Base-by-base conservation (phyloP, 495 filamentous ascomycete genomes). In the Rostrohypoxylon terebratum region DNA sequence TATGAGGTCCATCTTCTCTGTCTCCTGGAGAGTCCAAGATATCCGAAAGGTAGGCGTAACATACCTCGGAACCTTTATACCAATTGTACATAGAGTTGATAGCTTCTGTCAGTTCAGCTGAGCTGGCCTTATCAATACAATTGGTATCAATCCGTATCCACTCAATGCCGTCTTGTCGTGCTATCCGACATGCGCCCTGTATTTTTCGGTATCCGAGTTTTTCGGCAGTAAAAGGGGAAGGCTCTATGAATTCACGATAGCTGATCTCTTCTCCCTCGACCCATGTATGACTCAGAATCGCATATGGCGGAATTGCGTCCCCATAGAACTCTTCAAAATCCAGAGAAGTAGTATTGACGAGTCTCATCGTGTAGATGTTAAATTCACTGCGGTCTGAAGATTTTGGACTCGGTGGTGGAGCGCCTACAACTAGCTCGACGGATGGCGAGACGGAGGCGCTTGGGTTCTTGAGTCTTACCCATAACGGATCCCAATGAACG, bases 261-360 rank as follows among this genome's bases (percentile, higher is more conserved):
- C 68, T 72, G 1, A 81, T 74, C 64, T 84, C 82, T 2, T 75
- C 75, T 13, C 75, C 73, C 8, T 68, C 64, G 33, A 68, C 75
- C 81, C 81, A 83, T 0, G 75, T 80, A 57, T 84, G 81, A 2
- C 79, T 81, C 7, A 83, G 68, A 7, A 81, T 80, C 6, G 77
- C 81, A 57, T 84, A 84, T 1, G 66, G 63, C 1, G 77, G 75
- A 33, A 77, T 50, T 5, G 62, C 47, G 0, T 47, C 25, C 4
- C 72, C 71, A 23, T 57, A 47, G 48, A 76, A 78, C 31, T 77
- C 69, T 1, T 65, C 38, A 2, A 78, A 45, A 38, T 68, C 20
- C 3, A 77, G 62, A 11, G 63, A 70, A 2, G 63, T 21, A n/a
- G 69, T 75, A 31, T 73, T 60, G 9, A 80, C 45, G 13, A 80